Evolutionary conservation across 2,329 filamentous ascomycete genomes (phyloP).

Genomic region (Ascochyta fabae): DNA sequence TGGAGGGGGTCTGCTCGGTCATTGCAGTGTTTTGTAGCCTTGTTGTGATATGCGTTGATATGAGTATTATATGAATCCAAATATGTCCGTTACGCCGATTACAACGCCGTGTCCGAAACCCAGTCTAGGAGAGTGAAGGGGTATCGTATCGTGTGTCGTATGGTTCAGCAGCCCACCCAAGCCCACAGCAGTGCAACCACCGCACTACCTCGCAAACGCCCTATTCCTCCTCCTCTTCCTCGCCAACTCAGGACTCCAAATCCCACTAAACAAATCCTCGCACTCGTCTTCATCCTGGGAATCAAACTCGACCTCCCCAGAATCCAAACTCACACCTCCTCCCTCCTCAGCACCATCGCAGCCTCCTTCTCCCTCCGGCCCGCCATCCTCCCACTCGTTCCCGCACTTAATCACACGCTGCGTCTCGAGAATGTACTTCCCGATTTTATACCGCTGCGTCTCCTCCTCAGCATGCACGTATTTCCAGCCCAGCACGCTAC

Average conservation of each 20-base stretch:
- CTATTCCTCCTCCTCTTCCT: constrained; percentile 41
- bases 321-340: too few species aligned
- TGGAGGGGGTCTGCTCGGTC: too few species aligned
- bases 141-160: constrained; percentile 8
- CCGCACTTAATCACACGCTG: constrained; percentile 57
- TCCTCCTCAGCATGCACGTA: constrained; percentile 69
- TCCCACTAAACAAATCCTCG: constrained; percentile 67
- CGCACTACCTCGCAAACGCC: constrained; percentile 3
- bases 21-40: not conserved
- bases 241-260: constrained; percentile 65
- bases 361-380: constrained; percentile 18
- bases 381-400: constrained; percentile 59
- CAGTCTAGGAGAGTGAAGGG: not conserved
- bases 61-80: not conserved
- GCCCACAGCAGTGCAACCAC: too few species aligned
- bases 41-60: too few species aligned
- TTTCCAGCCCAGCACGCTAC: constrained; percentile 67
- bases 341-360: constrained; percentile 24
- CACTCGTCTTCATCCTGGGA: constrained; percentile 71
- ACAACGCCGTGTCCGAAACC: not conserved
- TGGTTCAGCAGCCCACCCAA: not conserved
- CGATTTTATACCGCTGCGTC: constrained; percentile 67
- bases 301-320: constrained; percentile 62
- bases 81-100: not conserved
- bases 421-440: constrained; percentile 71